A percentile compares a stretch with the other conserved stretches of the same genome.
Evolutionary conservation across 345 rosid species (phyloP).

Genomic region (Hypericum perforatum): DNA sequence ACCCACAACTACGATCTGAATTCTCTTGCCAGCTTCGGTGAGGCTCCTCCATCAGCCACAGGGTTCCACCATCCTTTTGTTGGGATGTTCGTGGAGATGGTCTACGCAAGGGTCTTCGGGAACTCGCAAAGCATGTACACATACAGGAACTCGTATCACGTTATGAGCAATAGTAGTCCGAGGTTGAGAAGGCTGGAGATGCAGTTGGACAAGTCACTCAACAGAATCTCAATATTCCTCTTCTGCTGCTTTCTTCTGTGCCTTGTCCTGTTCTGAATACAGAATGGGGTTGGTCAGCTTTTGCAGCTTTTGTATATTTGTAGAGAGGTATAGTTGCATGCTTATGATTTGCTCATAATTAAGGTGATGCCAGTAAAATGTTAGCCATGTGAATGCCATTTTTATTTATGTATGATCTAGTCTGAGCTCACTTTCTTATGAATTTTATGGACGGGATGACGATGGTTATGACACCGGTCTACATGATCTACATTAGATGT

Average conservation of each 20-base stretch:
- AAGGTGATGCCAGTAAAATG: no score
- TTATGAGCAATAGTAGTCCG: constrained; percentile 23
- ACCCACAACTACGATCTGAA: constrained; percentile 26
- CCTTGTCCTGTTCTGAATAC: constrained; percentile 61
- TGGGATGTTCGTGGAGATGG: constrained; percentile 72
- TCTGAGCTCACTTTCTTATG: no score
- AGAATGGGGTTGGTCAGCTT: not conserved
- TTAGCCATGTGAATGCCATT: no score
- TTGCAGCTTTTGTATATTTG: no score
- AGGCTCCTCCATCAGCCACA: constrained; percentile 17
- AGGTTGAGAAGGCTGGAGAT: constrained; percentile 64
- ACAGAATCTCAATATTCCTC: constrained; percentile 71
- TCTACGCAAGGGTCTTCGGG: constrained; percentile 63
- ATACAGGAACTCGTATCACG: constrained; percentile 38
- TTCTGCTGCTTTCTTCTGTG: constrained; percentile 76
- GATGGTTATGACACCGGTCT: no score
- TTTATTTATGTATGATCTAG: no score
- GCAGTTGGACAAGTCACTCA: constrained; percentile 58
- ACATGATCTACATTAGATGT: no score
- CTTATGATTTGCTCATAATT: no score
- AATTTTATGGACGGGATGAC: no score
- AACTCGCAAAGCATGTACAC: constrained; percentile 40
- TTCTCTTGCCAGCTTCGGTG: constrained; percentile 18
- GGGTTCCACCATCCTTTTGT: constrained; percentile 36
- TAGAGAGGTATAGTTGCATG: no score